phyloP scores from a whole-genome alignment of 2,329 filamentous ascomycete species.

The Coniochaeta sp. region DNA sequence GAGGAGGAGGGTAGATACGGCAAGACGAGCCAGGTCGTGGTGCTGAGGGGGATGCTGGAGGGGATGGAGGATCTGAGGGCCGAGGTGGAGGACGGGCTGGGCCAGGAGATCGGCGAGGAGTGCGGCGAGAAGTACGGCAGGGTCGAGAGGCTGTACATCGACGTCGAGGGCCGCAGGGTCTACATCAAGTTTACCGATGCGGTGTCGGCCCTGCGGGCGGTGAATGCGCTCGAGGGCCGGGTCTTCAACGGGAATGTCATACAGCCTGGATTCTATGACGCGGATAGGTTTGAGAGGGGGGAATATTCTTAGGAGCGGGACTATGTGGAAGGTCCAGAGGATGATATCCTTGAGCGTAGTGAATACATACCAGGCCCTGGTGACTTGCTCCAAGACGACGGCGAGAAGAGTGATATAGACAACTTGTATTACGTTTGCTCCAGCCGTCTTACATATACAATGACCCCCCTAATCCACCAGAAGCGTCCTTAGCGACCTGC shows the following conservation, averaged over 20 bases:
- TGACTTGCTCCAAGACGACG: too few species aligned
- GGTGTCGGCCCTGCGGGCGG: slow-evolving; percentile 77
- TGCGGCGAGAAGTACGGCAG: slow-evolving; percentile 84
- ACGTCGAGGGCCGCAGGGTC: slow-evolving; percentile 57
- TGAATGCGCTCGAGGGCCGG: slow-evolving; percentile 81
- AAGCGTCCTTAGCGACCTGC: neutral
- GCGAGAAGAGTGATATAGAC: too few species aligned
- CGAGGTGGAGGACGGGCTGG: slow-evolving; percentile 69
- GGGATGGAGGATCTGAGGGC: slow-evolving; percentile 66
- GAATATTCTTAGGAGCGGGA: slow-evolving; percentile 27
- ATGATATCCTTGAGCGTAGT: too few species aligned
- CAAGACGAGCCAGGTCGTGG: slow-evolving; percentile 72
- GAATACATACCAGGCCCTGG: too few species aligned
- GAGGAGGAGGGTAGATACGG: slow-evolving; percentile 41
- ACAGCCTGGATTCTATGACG: slow-evolving; percentile 72
- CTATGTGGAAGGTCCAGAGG: too few species aligned
- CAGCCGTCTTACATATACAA: neutral
- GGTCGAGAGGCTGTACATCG: slow-evolving; percentile 73
- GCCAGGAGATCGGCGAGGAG: slow-evolving; percentile 93
- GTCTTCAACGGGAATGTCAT: slow-evolving; percentile 86
- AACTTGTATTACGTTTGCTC: neutral
- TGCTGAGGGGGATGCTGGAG: slow-evolving; percentile 78
- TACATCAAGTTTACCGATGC: slow-evolving; percentile 91
- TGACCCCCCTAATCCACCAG: neutral
- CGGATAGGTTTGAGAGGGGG: slow-evolving; percentile 71